Percentiles rank a stretch among this genome's conserved stretches.
phyloP scores from a whole-genome alignment of 306 rosid genomes.

The Cicer judaicum region DNA sequence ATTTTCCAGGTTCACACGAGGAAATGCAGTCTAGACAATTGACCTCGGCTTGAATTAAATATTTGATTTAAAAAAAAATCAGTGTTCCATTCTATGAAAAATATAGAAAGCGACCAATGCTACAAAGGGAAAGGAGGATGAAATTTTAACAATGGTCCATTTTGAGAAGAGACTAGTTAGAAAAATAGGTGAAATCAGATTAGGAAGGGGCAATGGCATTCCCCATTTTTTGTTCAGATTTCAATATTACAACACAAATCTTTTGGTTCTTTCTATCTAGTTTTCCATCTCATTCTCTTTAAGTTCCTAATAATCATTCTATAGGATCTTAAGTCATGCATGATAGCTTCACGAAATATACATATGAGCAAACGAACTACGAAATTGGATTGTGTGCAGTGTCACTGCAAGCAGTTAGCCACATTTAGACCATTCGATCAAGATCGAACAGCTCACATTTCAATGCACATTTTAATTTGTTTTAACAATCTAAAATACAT shows the following conservation, averaged over 20 bases:
- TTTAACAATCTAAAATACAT: no score
- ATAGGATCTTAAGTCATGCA: constrained; percentile 17
- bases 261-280: neutral
- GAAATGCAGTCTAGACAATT: constrained; percentile 34
- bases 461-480: no score
- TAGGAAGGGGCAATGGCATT: neutral
- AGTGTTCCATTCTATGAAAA: constrained; percentile 10
- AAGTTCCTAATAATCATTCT: neutral
- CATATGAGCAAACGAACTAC: constrained; percentile 15
- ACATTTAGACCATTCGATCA: no score
- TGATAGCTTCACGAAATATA: constrained; percentile 15
- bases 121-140: neutral
- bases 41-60: constrained; percentile 17
- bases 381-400: no score
- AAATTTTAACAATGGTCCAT: constrained; percentile 8
- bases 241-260: neutral
- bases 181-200: neutral
- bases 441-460: no score
- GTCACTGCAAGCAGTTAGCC: no score
- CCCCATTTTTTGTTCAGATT: neutral
- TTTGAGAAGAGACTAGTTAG: neutral
- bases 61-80: constrained; percentile 11
- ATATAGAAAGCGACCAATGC: neutral
- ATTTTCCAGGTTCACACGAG: constrained; percentile 29
- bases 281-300: neutral